Base-by-base conservation (phyloP, 139 green algal genomes). In the Medakamo hakoo region DNA sequence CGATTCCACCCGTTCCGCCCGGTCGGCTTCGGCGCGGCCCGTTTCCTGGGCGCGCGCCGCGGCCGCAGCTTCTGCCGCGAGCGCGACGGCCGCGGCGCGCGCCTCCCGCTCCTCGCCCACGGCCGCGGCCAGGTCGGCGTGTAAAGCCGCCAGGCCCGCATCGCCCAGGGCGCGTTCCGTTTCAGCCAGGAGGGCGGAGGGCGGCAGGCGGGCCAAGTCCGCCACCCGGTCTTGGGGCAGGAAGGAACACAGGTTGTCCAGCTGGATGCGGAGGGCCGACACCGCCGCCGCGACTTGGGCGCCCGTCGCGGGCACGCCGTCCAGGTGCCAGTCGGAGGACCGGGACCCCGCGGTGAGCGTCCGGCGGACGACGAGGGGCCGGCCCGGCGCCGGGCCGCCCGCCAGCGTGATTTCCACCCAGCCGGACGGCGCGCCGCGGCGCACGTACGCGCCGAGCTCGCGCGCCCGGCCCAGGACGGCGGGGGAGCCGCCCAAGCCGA, bases 231-330 rank as follows among this genome's bases (percentile, higher is more conserved):
- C 92, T 77, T 97, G 91, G 5, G 88, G 90, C 63, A 97, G 81
- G 66, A 97, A 96, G 86, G 94, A 85, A 62, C 89, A 97, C 14
- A 99, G 74, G 79, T 98, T 99, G 69, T 95, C 87, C 40, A 99
- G 80, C 79, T 99, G 93, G 21, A 98, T 84, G 68, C 94, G 88
- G 25, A 92, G 70, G 0, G 72, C 57, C 21, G 73, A 72, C 28
- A 91, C 69, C 19, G 84, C 55, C 14, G 78, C 65, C 67, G 80
- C 60, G 4, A 96, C 81, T 0, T 90, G 77, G 55, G 66, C 66
- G 9, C 56, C 30, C 3, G 3, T 23, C 2, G 0, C 14, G 27
- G 4, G 22, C 72, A 19, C 56, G 82, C 80, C 68, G 58, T 87
- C 83, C 57, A 90, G 66, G 27, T 66, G 72, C 76, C 78, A 95